Evolutionary conservation across 768 basidiomycete species (phyloP), one percentile per base, ranked within the genome.

Genomic region (Boletus speciosus): DNA sequence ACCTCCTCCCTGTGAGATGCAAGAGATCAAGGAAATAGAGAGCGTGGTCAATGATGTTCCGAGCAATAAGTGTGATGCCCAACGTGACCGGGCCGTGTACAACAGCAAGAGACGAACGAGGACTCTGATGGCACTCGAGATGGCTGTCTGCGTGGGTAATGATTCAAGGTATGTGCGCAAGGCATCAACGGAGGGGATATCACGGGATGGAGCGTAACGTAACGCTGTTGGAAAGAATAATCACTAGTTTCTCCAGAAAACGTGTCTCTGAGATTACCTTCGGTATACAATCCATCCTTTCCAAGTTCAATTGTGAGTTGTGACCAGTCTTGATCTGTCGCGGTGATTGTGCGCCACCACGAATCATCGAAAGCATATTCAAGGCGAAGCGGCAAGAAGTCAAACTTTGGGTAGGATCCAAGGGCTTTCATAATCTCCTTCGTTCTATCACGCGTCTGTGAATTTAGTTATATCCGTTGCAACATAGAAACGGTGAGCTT

Each of bases 1-100:
- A 0, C 91, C 91, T 3, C 84, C 82, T 12, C 91, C 91, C 66
- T 88, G 85, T 0, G 87, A 78, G 41, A 93, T 83, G 11, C 80
- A 82, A 4, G 88, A 83, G 53, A 92, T 86, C 21, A 92, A 71
- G 21, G 82, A 80, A 32, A 92, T 78, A 0, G 90, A 89, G 1
- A 93, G 74, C 0, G 85, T 83, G 2, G 91, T 92, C n/a, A 91
- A 72, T 2, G 84, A 85, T 14, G 89, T 86, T 57, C 91, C 91
- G 12, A 92, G 77, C 14, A 92, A 74, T 15, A 93, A 74, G 66
- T 93, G 90, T 0, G 90, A 90, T n/a, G 83, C 83, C 5, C 69
- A 66, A 5, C 74, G 78, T 1, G 78, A 74, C 25, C 72, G 70
- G 5, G 90, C 84, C 0, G 86, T 84, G 60, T 88, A 77, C 16